Conservation (phyloP, 2,329 filamentous ascomycete genomes). For the Penicillium sp. region DNA sequence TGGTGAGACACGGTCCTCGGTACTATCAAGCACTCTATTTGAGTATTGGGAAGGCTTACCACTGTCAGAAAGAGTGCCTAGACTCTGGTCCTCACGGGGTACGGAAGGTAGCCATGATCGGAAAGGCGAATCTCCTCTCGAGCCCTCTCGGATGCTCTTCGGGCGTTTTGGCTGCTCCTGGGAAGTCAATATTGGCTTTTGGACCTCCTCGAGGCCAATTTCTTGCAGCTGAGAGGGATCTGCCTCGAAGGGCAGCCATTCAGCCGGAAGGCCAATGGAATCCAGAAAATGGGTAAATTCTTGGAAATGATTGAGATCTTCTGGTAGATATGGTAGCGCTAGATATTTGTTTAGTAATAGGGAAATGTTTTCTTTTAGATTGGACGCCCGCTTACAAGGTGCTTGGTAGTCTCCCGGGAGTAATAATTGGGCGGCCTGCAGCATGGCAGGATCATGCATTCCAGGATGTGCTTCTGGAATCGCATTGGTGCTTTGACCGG, state of each 20-base stretch:
- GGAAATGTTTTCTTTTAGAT: neutral
- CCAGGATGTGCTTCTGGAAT: constrained; percentile 25
- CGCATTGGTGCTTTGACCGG: constrained; percentile 7
- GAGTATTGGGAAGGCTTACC: constrained; percentile 31
- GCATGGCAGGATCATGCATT: constrained; percentile 44
- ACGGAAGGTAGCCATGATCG: constrained; percentile 40
- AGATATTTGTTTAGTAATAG: constrained; percentile 1
- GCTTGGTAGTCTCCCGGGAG: constrained; percentile 35
- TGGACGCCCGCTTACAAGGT: constrained; percentile 26
- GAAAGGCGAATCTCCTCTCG: constrained; percentile 38
- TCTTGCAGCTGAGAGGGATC: constrained; percentile 32
- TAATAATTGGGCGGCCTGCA: constrained; percentile 39
- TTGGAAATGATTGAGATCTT: constrained; percentile 41
- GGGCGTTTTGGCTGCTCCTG: constrained; percentile 28
- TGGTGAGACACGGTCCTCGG: neutral
- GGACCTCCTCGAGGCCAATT: constrained; percentile 25
- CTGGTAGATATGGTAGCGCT: constrained; percentile 37
- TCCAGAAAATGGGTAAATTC: constrained; percentile 43
- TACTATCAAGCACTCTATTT: too few relatives aligned
- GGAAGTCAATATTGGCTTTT: constrained; percentile 21
- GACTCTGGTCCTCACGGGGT: constrained; percentile 36
- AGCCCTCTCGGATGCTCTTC: constrained; percentile 24
- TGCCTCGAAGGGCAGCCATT: constrained; percentile 36
- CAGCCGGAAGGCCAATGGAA: constrained; percentile 38
- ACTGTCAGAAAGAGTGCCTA: constrained; percentile 37